Conservation (phyloP, 2,329 filamentous ascomycete genomes). For the Neonectria punicea region DNA sequence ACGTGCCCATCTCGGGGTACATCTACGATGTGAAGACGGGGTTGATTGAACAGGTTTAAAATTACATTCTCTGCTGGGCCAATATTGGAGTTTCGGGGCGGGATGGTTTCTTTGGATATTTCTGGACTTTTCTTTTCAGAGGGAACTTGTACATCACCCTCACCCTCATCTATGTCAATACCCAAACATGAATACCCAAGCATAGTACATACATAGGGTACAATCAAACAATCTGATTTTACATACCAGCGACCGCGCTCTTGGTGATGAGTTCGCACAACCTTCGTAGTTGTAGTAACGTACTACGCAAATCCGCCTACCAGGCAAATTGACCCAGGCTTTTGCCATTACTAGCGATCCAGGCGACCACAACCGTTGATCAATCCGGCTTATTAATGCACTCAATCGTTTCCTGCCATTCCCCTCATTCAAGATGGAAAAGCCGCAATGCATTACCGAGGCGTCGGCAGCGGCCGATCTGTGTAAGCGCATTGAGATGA, state of each 20-base stretch:
- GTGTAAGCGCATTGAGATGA: background rate
- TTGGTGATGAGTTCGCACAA: no score
- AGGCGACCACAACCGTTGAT: background rate
- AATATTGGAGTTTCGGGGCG: background rate
- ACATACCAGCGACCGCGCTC: no score
- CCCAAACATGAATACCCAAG: background rate
- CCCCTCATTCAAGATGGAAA: background rate
- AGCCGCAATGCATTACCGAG: background rate
- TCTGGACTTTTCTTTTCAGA: background rate
- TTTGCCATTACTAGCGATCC: background rate
- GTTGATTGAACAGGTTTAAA: constrained; percentile 51
- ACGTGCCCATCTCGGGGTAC: constrained; percentile 76
- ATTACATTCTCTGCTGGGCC: background rate
- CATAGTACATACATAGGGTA: background rate
- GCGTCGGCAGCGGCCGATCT: background rate
- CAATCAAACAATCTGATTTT: background rate
- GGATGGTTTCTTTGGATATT: background rate
- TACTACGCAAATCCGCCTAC: no score
- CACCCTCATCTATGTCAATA: background rate
- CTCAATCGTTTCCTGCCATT: background rate
- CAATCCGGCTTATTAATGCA: background rate
- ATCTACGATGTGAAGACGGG: constrained; percentile 83
- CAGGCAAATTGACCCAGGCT: background rate
- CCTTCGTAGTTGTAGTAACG: no score
- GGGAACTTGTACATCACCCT: background rate